Evolutionary conservation across 2,329 filamentous ascomycete species (phyloP).

Genomic region (Colletotrichum sp.): DNA sequence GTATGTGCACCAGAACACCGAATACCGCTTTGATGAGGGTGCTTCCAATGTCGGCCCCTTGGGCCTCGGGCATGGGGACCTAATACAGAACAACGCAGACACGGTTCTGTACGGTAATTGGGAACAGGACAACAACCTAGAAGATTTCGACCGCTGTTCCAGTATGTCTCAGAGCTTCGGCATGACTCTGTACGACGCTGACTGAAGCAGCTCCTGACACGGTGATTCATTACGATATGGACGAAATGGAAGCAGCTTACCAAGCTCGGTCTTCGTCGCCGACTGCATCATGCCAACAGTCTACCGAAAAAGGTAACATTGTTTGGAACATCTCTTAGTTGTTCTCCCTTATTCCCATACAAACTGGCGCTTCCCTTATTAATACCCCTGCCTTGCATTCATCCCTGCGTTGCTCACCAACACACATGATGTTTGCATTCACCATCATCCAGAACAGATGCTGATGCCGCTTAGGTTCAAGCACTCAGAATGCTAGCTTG

Average conservation of each 20-base stretch:
- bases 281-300: not conserved
- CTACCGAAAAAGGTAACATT: not conserved
- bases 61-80: not conserved
- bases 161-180: not conserved
- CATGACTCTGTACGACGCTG: not conserved
- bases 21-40: not conserved
- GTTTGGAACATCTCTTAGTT: not conserved
- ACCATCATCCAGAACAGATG: not conserved
- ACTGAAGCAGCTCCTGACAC: slow-evolving; percentile 3
- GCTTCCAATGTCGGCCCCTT: slow-evolving; percentile 11
- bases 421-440: not conserved
- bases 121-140: slow-evolving; percentile 19
- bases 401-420: not conserved
- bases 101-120: slow-evolving; percentile 17
- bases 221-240: not conserved
- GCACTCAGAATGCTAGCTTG: not conserved
- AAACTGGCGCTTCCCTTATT: not conserved
- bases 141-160: not conserved
- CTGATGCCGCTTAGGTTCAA: not conserved
- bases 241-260: not conserved
- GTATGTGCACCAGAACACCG: not conserved
- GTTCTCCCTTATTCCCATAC: not conserved
- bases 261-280: not conserved
- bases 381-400: not conserved
- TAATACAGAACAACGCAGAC: not conserved